Evolutionary conservation across 1,284 basidiomycete species (phyloP).

Genomic region (Mycosarcoma mackinlayi): DNA sequence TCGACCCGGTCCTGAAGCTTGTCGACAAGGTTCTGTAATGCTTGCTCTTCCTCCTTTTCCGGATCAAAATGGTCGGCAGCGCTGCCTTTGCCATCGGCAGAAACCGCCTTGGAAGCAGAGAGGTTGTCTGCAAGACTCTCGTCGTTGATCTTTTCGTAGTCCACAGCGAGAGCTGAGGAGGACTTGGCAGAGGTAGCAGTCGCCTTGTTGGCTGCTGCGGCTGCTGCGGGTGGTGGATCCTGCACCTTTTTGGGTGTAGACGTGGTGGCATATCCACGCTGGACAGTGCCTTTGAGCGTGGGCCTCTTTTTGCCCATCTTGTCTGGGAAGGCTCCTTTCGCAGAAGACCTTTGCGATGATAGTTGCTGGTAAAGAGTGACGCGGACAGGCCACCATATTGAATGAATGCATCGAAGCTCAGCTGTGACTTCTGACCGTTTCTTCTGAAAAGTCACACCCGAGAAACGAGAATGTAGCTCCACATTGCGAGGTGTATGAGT

Average conservation of each 20-base stretch:
- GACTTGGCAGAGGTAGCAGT: conserved; percentile 19
- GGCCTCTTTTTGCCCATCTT: conserved; percentile 63
- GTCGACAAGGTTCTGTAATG: conserved; percentile 71
- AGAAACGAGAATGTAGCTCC: conserved; percentile 21
- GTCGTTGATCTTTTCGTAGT: conserved; percentile 41
- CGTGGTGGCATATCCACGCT: conserved; percentile 67
- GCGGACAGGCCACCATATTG: conserved; percentile 5
- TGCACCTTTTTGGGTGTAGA: conserved; percentile 84
- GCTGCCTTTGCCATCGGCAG: conserved; percentile 9
- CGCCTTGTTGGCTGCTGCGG: conserved; percentile 63
- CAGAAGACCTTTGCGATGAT: not conserved
- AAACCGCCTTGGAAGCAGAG: conserved; percentile 15
- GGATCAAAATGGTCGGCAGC: conserved; percentile 42
- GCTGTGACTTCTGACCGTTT: conserved; percentile 8
- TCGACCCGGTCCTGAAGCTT: conserved; percentile 87
- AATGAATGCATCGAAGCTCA: conserved; percentile 4
- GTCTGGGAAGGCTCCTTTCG: not conserved
- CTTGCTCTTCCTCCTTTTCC: conserved; percentile 62
- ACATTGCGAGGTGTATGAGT: conserved; percentile 7
- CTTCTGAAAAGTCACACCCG: conserved; percentile 24
- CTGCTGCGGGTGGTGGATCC: conserved; percentile 61
- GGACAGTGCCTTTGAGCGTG: conserved; percentile 58
- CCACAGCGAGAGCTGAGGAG: conserved; percentile 51
- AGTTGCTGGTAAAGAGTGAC: conserved; percentile 11
- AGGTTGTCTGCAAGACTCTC: conserved; percentile 39